phyloP scores from a whole-genome alignment of 1,139 yeast species.

The Eremothecium sinecaudum region DNA sequence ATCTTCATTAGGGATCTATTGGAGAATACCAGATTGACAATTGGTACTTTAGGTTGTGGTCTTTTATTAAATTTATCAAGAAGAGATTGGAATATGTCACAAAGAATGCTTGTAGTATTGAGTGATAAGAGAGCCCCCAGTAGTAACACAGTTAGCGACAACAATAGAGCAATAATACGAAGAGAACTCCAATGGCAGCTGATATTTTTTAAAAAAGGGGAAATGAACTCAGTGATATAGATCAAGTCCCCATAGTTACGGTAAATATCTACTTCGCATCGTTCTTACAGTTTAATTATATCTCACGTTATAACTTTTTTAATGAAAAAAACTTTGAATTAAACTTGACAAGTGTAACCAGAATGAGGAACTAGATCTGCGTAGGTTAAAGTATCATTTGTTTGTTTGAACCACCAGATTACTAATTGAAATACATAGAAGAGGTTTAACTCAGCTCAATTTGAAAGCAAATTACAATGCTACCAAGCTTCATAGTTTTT shows the following conservation, averaged over 20 bases:
- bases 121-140: neutral
- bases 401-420: too few species aligned
- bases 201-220: conserved; percentile 29
- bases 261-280: too few species aligned
- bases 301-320: too few species aligned
- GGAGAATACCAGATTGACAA: neutral
- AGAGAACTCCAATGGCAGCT: conserved; percentile 30
- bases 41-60: neutral
- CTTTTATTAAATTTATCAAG: conserved; percentile 1
- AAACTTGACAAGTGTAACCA: too few species aligned
- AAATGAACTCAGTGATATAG: conserved; percentile 25
- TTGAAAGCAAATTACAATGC: neutral
- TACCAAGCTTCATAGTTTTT: neutral
- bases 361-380: too few species aligned
- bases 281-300: too few species aligned
- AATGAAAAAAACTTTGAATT: too few species aligned
- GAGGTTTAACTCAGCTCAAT: too few species aligned
- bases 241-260: too few species aligned
- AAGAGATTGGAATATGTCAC: conserved; percentile 8
- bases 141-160: neutral
- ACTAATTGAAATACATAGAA: too few species aligned
- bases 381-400: too few species aligned
- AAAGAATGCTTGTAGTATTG: conserved; percentile 5
- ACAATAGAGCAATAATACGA: conserved; percentile 6
- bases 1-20: conserved; percentile 1